phyloP scores from a whole-genome alignment of 1,139 yeast species.

The Yamadazyma dendronema region DNA sequence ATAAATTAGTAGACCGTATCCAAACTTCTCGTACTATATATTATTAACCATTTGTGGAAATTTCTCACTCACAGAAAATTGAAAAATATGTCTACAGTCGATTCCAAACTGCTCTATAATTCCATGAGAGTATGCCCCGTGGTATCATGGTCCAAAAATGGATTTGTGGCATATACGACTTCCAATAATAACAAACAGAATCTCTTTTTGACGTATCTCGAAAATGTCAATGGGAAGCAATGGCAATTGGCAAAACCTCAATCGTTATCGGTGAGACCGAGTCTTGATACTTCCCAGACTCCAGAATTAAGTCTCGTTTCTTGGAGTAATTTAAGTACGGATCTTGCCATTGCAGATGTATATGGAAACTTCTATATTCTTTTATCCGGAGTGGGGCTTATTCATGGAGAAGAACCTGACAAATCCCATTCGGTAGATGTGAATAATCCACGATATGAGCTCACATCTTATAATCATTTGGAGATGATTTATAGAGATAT shows the following conservation, averaged over 20 bases:
- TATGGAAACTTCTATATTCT: conserved; percentile 51
- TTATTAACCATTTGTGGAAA: no score
- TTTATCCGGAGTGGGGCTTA: conserved; percentile 43
- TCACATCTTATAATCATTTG: conserved; percentile 46
- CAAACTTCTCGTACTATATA: no score
- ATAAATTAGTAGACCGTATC: no score
- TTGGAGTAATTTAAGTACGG: conserved; percentile 56
- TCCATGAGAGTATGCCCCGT: conserved; percentile 3
- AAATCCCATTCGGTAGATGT: conserved; percentile 7
- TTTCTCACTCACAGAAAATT: no score
- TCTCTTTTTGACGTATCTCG: conserved; percentile 57
- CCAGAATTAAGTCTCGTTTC: conserved; percentile 34
- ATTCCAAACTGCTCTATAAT: background rate
- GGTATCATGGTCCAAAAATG: conserved; percentile 74
- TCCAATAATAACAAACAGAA: conserved; percentile 23
- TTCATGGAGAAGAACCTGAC: conserved; percentile 18
- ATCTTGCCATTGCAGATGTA: conserved; percentile 49
- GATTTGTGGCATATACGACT: conserved; percentile 62
- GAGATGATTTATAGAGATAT: conserved; percentile 46
- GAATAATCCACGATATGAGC: conserved; percentile 36
- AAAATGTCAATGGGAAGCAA: conserved; percentile 57
- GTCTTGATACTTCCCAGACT: conserved; percentile 18
- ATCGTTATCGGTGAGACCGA: conserved; percentile 38
- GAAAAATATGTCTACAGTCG: conserved; percentile 1
- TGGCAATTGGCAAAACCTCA: conserved; percentile 67